phyloP scores from a whole-genome alignment of 2,329 filamentous ascomycete genomes.

The Claviceps digitariae region DNA sequence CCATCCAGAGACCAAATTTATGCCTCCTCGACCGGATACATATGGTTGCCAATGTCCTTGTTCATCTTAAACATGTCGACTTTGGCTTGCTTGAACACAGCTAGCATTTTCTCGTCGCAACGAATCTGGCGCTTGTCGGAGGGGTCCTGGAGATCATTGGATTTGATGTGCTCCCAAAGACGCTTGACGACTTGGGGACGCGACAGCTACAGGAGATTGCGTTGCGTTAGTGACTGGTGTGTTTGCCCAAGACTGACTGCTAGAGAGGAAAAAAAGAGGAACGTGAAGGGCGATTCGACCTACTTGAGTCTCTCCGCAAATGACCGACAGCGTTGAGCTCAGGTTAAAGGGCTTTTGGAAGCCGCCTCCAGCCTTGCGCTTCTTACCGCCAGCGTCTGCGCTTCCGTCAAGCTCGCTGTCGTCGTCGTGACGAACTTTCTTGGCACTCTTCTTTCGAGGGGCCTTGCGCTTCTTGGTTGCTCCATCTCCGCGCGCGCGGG shows the following conservation, averaged over 20 bases:
- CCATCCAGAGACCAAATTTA: conserved; percentile 5
- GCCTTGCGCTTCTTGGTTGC: conserved; percentile 53
- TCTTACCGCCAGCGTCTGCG: conserved; percentile 42
- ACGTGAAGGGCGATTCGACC: conserved; percentile 11
- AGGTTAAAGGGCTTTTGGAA: conserved; percentile 82
- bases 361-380: conserved; percentile 77
- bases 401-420: conserved; percentile 63
- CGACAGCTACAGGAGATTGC: conserved; percentile 48
- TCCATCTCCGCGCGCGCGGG: conserved; percentile 57
- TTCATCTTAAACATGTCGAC: conserved; percentile 99
- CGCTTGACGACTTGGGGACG: conserved; percentile 93
- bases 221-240: background rate
- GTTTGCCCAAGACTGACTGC: background rate
- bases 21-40: conserved; percentile 72
- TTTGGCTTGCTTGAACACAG: conserved; percentile 79
- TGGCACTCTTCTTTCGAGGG: conserved; percentile 59
- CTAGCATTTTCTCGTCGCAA: conserved; percentile 83
- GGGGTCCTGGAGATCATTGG: conserved; percentile 77
- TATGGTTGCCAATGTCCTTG: conserved; percentile 79
- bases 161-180: conserved; percentile 91
- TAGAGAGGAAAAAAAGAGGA: too few species aligned
- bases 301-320: conserved; percentile 58
- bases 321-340: conserved; percentile 52
- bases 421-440: conserved; percentile 63
- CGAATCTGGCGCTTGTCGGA: conserved; percentile 81